These are phyloP conservation scores for Gossypium trilobum DNA, from an alignment of 441 rosid genomes.

Conservation along the genomic window DNA sequence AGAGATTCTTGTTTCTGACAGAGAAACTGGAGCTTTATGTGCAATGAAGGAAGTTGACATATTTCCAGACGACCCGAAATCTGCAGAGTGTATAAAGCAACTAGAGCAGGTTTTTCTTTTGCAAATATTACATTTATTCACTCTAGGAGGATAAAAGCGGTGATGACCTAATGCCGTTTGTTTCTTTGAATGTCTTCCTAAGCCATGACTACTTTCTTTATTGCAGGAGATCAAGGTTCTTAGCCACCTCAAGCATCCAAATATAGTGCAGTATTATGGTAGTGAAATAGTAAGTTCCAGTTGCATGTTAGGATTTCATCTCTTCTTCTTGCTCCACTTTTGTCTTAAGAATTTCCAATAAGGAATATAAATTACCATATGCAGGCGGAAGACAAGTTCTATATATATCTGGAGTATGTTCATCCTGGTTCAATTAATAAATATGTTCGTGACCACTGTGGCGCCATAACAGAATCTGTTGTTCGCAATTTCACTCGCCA, in stretches of 20 bases:
- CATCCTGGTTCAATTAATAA: slow-evolving; percentile 91
- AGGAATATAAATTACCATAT: slow-evolving; percentile 13
- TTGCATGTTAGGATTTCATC: slow-evolving; percentile 9
- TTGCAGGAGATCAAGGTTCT: slow-evolving; percentile 87
- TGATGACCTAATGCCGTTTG: background rate
- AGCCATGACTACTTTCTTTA: slow-evolving; percentile 15
- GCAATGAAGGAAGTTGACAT: slow-evolving; percentile 94
- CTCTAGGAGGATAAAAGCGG: background rate
- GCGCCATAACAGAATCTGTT: slow-evolving; percentile 81
- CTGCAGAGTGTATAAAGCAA: slow-evolving; percentile 73
- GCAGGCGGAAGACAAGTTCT: slow-evolving; percentile 71
- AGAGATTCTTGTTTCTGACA: slow-evolving; percentile 23
- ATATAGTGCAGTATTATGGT: slow-evolving; percentile 93
- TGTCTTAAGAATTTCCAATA: slow-evolving; percentile 10
- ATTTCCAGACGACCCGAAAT: slow-evolving; percentile 82
- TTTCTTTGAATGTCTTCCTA: slow-evolving; percentile 3
- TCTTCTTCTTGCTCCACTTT: background rate
- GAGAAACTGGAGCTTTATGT: slow-evolving; percentile 87
- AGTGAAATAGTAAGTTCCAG: slow-evolving; percentile 77
- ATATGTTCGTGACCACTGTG: slow-evolving; percentile 74
- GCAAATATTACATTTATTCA: slow-evolving; percentile 5
- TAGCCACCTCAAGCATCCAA: slow-evolving; percentile 82
- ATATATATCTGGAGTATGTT: slow-evolving; percentile 81
- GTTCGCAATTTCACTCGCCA: slow-evolving; percentile 34
- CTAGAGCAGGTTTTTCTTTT: slow-evolving; percentile 57